Evolutionary conservation across 352 stramenopile species (phyloP), one percentile per base, ranked within the genome.

Genomic region (Phytophthora pistaciae): DNA sequence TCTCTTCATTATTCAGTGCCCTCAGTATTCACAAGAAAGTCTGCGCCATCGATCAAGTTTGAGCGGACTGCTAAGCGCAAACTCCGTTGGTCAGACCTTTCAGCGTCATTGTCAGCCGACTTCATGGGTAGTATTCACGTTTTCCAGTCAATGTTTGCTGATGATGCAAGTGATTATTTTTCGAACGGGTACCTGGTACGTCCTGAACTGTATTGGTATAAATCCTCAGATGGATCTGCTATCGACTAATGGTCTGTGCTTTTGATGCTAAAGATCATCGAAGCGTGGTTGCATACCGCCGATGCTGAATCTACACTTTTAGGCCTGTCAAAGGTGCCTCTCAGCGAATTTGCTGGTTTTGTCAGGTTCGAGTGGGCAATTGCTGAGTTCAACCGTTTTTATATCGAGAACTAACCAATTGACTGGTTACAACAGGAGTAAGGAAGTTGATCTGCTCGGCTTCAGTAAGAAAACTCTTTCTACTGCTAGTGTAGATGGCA

Each of bases 321-420:
- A 25, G 80, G 80, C 5, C 50, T 88, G 38, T 64, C 68, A 4
- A 88, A 85, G 50, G 20, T 86, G 10, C 64, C 69, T 2, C 61
- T 86, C 0, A 46, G 23, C 21, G 38, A 59, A 10, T 74, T 88
- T 20, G 27, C 57, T 33, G n/a, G 59, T 68, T 31, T 70, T 85
- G 25, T 29, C 23, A 66, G 76, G 80, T 86, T 57, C 20, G 68
- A 27, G 23, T 21, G 18, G 16, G 3, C 16, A 36, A 18, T 5
- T 18, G 20, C 46, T 13, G 20, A 14, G 8, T 10, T 66, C 14
- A 9, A 53, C 14, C 33, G 11, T 60, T n/a, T 16, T 49, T 49
- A 5, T 0, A 21, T 49, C 1, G 42, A 9, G 1, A 6, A 0
- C 53, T 55, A 16, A 55, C 23, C 18, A 49, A 29, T 55, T 44